A percentile compares a stretch with the other conserved stretches of the same genome.
phyloP scores from a whole-genome alignment of 495 filamentous ascomycete genomes.

The Amniculicola lignicola region DNA sequence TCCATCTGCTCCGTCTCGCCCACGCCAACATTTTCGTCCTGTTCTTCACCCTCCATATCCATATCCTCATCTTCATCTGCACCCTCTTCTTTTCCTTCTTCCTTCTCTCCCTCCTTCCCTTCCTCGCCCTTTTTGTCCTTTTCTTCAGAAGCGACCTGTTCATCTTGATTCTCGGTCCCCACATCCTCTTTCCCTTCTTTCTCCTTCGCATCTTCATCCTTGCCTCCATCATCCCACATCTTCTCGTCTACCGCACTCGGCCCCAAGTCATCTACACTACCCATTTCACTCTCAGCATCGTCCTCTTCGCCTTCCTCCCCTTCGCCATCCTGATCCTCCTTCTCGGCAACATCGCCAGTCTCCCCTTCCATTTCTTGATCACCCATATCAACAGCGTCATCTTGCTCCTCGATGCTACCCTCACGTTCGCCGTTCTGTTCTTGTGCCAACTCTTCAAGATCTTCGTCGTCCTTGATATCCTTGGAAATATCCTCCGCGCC shows the following conservation, averaged over 20 bases:
- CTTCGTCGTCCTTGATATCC: conserved; percentile 88
- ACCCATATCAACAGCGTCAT: conserved; percentile 91
- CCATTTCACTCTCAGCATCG: conserved; percentile 82
- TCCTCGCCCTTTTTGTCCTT: conserved; percentile 47
- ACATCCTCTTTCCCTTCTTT: conserved; percentile 61
- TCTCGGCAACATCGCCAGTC: conserved; percentile 59
- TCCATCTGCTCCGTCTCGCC: conserved; percentile 64
- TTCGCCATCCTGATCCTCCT: conserved; percentile 49
- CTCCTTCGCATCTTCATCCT: conserved; percentile 73
- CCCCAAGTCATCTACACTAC: conserved; percentile 84
- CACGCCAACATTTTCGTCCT: conserved; percentile 58
- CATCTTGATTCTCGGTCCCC: conserved; percentile 48
- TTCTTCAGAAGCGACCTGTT: conserved; percentile 40
- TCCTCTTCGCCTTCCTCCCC: conserved; percentile 58
- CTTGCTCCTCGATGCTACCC: conserved; percentile 52
- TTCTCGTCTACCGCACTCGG: conserved; percentile 91
- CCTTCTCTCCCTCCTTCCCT: conserved; percentile 48
- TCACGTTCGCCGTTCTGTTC: conserved; percentile 47
- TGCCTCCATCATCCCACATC: conserved; percentile 85
- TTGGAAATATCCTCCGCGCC: conserved; percentile 97
- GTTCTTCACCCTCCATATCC: conserved; percentile 57
- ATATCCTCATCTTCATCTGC: conserved; percentile 57
- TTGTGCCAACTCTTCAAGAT: conserved; percentile 86
- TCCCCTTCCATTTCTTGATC: conserved; percentile 84
- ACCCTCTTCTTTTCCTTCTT: conserved; percentile 53